Conservation (phyloP, 2,329 filamentous ascomycete genomes). For the Parastagonospora avenae region DNA sequence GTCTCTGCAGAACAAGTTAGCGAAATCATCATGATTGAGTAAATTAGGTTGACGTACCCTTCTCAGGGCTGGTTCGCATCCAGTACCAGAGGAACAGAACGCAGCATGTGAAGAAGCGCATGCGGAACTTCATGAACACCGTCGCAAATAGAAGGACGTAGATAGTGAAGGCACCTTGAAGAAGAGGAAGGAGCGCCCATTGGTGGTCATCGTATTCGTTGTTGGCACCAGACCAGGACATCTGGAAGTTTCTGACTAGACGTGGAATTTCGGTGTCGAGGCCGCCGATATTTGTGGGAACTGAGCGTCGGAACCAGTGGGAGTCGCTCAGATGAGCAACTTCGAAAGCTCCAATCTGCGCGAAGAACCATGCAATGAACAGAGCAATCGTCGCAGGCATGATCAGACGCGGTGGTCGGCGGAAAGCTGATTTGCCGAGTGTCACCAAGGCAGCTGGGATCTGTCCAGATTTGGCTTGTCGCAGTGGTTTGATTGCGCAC, state of each 20-base stretch:
- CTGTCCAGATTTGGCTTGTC: constrained; percentile 56
- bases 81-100: constrained; percentile 58
- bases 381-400: constrained; percentile 59
- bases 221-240: constrained; percentile 57
- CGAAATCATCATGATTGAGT: background rate
- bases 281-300: constrained; percentile 51
- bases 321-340: constrained; percentile 56
- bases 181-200: constrained; percentile 58
- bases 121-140: constrained; percentile 55
- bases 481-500: constrained; percentile 60
- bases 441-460: constrained; percentile 52
- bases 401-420: constrained; percentile 58
- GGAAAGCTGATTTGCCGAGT: constrained; percentile 60
- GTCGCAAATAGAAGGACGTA: constrained; percentile 56
- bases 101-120: constrained; percentile 53
- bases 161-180: constrained; percentile 58
- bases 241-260: constrained; percentile 53
- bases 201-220: constrained; percentile 62
- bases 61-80: constrained; percentile 52
- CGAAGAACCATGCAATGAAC: constrained; percentile 56
- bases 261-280: constrained; percentile 53
- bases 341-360: constrained; percentile 56
- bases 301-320: constrained; percentile 58
- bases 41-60: constrained; percentile 45
- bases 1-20: constrained; percentile 51